Base-by-base conservation (phyloP, 805 yeast genomes). In the Candida golubevii region DNA sequence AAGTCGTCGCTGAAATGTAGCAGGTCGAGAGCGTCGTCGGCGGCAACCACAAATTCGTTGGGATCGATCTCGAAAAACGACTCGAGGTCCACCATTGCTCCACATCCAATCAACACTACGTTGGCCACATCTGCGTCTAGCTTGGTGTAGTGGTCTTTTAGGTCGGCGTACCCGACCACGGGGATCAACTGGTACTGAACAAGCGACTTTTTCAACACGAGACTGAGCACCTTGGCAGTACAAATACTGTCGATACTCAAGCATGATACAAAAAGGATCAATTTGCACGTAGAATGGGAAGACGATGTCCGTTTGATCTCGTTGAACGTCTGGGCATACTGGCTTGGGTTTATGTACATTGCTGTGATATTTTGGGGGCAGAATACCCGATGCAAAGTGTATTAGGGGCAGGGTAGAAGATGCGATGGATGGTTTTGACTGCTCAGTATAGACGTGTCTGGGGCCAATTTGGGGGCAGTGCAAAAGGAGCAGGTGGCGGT, bases 231-330 rank as follows among this genome's bases (percentile, higher is more conserved):
- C 59, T 81, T 83, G 28, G 95, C 81, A 0, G 96, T 87, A 68
- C 97, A 91, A 12, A 93, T 69, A 34, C 98, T 88, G 66, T 93
- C 99, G 27, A 93, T 83, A 62, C 85, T 87, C 51, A 91, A 70
- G 64, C 97, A 88, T 4, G 98, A 85, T 18, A 88, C 96, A 60
- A 91, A 88, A 8, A 93, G 71, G 26, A 87, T 88, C 46, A 90
- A 66, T 57, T 86, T 85, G 61, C 97, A 93, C 6, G 96, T 84
- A n/a, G 96, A 84, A 62, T 90, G 97, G 11, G 96, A 83, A 42
- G 88, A 66, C 4, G 95, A 83, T n/a, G 85, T 77, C 44, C 73
- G 69, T 54, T 80, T 73, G 48, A 91, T 82, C 41, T 77, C 81
- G 41, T 77, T 74, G 65, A 88, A 89, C 10, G 85, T 83, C 49